phyloP scores from a whole-genome alignment of 2,329 filamentous ascomycete genomes.

The Phyllachora maydis region DNA sequence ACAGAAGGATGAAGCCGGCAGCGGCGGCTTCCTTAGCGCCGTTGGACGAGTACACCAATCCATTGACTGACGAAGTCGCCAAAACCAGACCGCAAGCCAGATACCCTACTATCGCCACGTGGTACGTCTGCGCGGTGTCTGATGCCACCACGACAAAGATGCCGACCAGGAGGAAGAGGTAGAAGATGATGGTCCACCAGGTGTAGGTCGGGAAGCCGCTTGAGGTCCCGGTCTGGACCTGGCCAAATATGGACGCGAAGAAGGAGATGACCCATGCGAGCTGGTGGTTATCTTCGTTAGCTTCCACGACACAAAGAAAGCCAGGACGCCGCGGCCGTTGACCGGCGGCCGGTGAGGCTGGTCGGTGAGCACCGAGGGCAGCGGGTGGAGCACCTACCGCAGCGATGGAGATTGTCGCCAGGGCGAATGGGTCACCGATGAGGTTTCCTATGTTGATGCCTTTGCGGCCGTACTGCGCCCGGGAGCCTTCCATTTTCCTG shows the following conservation, averaged over 20 bases:
- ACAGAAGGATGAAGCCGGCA: constrained; percentile 82
- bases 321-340: too few relatives aligned
- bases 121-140: constrained; percentile 70
- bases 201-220: constrained; percentile 59
- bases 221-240: constrained; percentile 25
- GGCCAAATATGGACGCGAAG: constrained; percentile 61
- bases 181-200: constrained; percentile 83
- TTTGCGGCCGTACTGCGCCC: constrained; percentile 31
- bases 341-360: too few relatives aligned
- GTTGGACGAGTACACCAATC: constrained; percentile 56
- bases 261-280: constrained; percentile 92
- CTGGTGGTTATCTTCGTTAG: too few relatives aligned
- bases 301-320: constrained; percentile 2
- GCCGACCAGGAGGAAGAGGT: constrained; percentile 62
- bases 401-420: constrained; percentile 83
- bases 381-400: constrained; percentile 60
- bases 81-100: constrained; percentile 67
- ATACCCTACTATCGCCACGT: constrained; percentile 80
- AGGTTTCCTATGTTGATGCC: constrained; percentile 70
- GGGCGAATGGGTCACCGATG: constrained; percentile 84
- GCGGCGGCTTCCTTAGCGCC: constrained; percentile 67
- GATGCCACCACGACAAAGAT: constrained; percentile 69
- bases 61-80: constrained; percentile 70
- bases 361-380: too few relatives aligned
- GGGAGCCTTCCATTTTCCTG: constrained; percentile 59